These are phyloP conservation scores for Elasticomyces elasticus DNA, from an alignment of 495 filamentous ascomycete species.

Conservation along the genomic window DNA sequence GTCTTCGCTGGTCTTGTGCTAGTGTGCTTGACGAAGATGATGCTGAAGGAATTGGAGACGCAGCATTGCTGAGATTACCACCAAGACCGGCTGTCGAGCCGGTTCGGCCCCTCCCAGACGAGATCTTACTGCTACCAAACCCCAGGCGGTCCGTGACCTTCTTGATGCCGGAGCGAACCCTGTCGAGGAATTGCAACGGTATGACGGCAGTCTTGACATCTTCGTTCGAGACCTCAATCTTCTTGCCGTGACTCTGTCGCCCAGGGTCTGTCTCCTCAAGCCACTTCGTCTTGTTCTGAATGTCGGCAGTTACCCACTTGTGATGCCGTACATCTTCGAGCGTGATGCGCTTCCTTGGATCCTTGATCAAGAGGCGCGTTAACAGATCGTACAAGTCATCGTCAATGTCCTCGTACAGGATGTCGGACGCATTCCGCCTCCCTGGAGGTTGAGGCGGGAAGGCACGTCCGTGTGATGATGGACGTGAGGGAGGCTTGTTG, in stretches of 20 bases:
- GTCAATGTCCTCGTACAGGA: constrained; percentile 78
- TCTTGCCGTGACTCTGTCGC: constrained; percentile 68
- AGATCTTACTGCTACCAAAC: constrained; percentile 17
- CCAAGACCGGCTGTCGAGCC: constrained; percentile 27
- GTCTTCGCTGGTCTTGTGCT: constrained; percentile 48
- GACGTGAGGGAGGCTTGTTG: constrained; percentile 37
- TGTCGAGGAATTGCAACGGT: constrained; percentile 74
- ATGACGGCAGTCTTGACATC: constrained; percentile 88
- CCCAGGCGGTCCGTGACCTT: constrained; percentile 36
- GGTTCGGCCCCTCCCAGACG: constrained; percentile 20
- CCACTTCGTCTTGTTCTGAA: constrained; percentile 67
- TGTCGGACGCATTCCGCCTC: constrained; percentile 54
- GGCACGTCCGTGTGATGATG: constrained; percentile 26
- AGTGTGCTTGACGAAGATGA: constrained; percentile 46
- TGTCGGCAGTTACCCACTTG: constrained; percentile 80
- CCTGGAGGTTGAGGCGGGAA: constrained; percentile 34
- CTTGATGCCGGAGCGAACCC: constrained; percentile 53
- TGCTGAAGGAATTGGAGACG: constrained; percentile 14
- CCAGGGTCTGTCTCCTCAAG: constrained; percentile 88
- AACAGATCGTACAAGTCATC: constrained; percentile 74
- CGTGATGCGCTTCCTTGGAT: constrained; percentile 77
- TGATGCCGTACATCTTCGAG: constrained; percentile 91
- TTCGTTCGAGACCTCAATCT: constrained; percentile 82
- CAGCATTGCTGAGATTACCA: constrained; percentile 7
- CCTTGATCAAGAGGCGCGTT: constrained; percentile 71